Percentiles rank a stretch among this genome's conserved stretches.
phyloP scores from a whole-genome alignment of 345 rosid genomes.

The Litchi chinensis region DNA sequence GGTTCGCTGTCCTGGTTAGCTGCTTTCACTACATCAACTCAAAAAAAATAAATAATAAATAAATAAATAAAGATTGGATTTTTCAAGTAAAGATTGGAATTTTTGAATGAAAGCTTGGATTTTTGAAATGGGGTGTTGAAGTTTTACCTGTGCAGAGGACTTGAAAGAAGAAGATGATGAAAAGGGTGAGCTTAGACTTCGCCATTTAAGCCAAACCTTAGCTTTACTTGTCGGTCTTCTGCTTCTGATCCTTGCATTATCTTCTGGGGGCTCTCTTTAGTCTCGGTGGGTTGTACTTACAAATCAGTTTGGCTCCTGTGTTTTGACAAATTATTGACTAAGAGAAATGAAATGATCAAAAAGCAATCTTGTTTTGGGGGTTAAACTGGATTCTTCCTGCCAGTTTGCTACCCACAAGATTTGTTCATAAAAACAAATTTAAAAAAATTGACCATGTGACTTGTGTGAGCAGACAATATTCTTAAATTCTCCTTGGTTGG shows the following conservation, averaged over 20 bases:
- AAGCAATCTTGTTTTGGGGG: constrained; percentile 15
- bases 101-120: not conserved
- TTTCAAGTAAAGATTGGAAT: not conserved
- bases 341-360: constrained; percentile 4
- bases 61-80: not conserved
- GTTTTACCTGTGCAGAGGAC: constrained; percentile 27
- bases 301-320: constrained; percentile 16
- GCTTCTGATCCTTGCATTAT: constrained; percentile 74
- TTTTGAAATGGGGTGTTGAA: constrained; percentile 11
- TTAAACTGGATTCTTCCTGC: not conserved
- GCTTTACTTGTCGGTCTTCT: constrained; percentile 42
- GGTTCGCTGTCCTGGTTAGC: constrained; percentile 63
- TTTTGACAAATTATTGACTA: constrained; percentile 18
- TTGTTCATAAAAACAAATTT: not conserved
- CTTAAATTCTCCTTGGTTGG: not conserved
- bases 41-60: constrained; percentile 7
- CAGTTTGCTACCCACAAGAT: constrained; percentile 4
- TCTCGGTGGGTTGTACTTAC: constrained; percentile 8
- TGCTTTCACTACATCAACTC: constrained; percentile 32
- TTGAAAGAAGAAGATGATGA: constrained; percentile 37
- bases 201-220: constrained; percentile 67
- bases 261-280: constrained; percentile 25
- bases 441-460: constrained; percentile 22
- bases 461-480: constrained; percentile 19
- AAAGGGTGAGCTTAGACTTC: constrained; percentile 42